Evolutionary conservation across 257 asterid species (phyloP).

Genomic region (Penstemon barbatus): DNA sequence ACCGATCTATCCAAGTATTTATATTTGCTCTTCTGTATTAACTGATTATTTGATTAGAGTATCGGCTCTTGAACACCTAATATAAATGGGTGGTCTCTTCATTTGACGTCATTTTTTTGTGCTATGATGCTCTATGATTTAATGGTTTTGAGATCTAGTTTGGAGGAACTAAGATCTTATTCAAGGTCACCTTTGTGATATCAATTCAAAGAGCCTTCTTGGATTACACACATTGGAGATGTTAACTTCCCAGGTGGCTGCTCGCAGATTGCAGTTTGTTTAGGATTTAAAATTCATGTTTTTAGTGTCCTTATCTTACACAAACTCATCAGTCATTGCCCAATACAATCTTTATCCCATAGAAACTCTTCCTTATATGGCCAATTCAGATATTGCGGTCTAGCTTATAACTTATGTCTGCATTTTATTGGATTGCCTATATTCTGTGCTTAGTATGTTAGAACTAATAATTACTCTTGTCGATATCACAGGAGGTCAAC

Average conservation of each 20-base stretch:
- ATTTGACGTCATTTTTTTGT: constrained; percentile 1
- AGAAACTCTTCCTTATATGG: background rate
- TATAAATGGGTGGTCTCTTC: background rate
- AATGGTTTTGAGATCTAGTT: background rate
- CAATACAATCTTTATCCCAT: background rate
- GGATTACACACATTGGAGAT: background rate
- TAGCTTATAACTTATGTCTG: constrained; percentile 16
- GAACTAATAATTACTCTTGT: constrained; percentile 23
- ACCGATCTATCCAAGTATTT: constrained; percentile 58
- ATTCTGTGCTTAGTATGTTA: background rate
- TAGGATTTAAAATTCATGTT: constrained; percentile 6
- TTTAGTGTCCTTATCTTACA: background rate
- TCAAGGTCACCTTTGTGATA: constrained; percentile 6
- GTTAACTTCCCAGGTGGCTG: constrained; percentile 6
- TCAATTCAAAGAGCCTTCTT: constrained; percentile 8
- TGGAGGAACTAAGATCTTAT: background rate
- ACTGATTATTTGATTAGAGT: constrained; percentile 12
- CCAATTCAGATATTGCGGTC: background rate
- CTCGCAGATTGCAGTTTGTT: constrained; percentile 19
- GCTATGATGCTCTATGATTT: background rate
- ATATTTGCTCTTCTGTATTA: constrained; percentile 26
- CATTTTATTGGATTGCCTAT: background rate
- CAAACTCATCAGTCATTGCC: background rate
- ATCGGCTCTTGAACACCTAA: constrained; percentile 2
- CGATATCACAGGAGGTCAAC: constrained; percentile 54